A percentile compares a stretch with the other conserved stretches of the same genome.
Conservation (phyloP, 2,329 filamentous ascomycete genomes). For the Diaporthe amygdali region DNA sequence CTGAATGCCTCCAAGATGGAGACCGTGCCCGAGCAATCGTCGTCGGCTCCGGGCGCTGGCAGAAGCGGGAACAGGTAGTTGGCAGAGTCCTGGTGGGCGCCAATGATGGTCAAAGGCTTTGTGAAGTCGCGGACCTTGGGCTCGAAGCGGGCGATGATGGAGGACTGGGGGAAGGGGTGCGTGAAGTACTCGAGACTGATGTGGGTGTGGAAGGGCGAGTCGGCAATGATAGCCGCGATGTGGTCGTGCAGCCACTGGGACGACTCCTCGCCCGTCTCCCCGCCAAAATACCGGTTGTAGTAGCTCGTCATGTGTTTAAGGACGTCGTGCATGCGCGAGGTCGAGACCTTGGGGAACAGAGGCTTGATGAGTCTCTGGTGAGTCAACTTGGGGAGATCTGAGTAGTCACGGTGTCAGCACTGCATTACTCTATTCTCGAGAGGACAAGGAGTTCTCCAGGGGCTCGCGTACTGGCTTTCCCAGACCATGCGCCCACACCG, state of each 20-base stretch:
- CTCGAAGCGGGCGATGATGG: conserved; percentile 72
- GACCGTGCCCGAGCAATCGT: conserved; percentile 75
- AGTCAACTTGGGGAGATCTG: conserved; percentile 40
- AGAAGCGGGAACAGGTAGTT: conserved; percentile 74
- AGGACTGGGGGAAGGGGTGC: conserved; percentile 73
- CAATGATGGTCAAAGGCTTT: conserved; percentile 56
- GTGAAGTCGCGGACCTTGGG: conserved; percentile 41
- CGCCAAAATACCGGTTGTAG: conserved; percentile 63
- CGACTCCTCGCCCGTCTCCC: conserved; percentile 37
- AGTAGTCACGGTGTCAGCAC: neutral
- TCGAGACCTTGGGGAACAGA: conserved; percentile 63
- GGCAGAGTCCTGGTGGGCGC: conserved; percentile 76
- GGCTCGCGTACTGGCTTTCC: conserved; percentile 35
- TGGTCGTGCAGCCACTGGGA: conserved; percentile 42
- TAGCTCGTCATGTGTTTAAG: conserved; percentile 66
- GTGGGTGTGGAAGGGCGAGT: conserved; percentile 40
- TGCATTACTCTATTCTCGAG: neutral
- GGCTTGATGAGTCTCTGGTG: conserved; percentile 62
- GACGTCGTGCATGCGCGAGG: conserved; percentile 68
- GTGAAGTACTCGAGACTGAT: conserved; percentile 57
- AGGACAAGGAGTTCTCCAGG: neutral
- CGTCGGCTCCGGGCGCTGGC: conserved; percentile 74
- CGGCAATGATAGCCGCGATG: conserved; percentile 39
- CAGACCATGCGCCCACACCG: conserved; percentile 27
- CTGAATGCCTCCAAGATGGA: conserved; percentile 76